These are phyloP conservation scores for Pythium insidiosum DNA, from an alignment of 352 stramenopile species.

Conservation along the genomic window DNA sequence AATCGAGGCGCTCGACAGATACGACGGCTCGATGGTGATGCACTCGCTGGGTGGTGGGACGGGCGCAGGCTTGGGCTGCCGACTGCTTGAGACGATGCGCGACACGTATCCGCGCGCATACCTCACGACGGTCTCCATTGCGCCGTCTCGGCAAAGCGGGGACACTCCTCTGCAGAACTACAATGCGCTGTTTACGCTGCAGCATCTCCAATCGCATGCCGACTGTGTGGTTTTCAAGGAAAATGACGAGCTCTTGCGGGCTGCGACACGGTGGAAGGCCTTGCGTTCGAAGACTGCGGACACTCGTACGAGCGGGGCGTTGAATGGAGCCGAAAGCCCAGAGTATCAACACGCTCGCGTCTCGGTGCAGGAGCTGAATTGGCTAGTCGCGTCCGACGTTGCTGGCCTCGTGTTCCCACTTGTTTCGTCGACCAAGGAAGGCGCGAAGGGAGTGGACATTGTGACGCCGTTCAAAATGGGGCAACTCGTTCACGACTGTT, in stretches of 20 bases:
- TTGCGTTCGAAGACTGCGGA: conserved; percentile 1
- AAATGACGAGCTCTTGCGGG: conserved; percentile 74
- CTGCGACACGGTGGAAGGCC: conserved; percentile 46
- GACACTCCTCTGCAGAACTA: conserved; percentile 85
- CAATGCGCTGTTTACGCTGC: conserved; percentile 70
- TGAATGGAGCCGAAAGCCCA: conserved; percentile 2
- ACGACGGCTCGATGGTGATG: conserved; percentile 67
- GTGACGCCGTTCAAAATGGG: conserved; percentile 39
- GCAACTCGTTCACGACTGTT: conserved; percentile 49
- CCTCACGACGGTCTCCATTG: conserved; percentile 55
- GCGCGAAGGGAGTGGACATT: background rate
- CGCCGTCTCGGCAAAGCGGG: conserved; percentile 45
- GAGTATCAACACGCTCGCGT: too few species aligned
- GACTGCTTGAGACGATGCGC: conserved; percentile 70
- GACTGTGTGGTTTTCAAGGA: conserved; percentile 82
- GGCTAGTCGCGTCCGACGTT: conserved; percentile 40
- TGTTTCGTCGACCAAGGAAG: background rate
- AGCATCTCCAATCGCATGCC: conserved; percentile 53
- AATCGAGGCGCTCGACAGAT: conserved; percentile 58
- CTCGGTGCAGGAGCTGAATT: conserved; percentile 56
- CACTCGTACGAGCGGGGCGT: background rate
- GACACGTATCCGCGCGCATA: conserved; percentile 72
- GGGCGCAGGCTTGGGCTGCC: conserved; percentile 71
- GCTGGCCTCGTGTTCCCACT: conserved; percentile 53
- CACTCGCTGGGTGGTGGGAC: conserved; percentile 81